These are phyloP conservation scores for Xanthoconium stramineum DNA, from an alignment of 768 basidiomycete species.

Conservation along the genomic window DNA sequence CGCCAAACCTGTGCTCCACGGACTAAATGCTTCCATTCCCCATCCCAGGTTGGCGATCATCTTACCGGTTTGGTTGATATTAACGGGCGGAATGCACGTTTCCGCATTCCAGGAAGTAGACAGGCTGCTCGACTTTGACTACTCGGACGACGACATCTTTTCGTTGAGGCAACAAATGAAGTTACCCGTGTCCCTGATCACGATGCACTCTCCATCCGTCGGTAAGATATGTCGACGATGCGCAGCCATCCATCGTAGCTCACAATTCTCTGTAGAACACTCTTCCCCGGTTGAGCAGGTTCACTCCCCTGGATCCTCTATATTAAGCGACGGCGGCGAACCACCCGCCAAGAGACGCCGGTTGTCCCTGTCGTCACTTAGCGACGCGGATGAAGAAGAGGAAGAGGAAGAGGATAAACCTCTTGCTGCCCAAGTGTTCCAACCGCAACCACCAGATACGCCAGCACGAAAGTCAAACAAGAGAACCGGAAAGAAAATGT, in stretches of 20 bases:
- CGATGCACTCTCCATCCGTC: slow-evolving; percentile 50
- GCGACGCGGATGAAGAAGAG: slow-evolving; percentile 38
- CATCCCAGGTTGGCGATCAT: slow-evolving; percentile 22
- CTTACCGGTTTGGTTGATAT: slow-evolving; percentile 14
- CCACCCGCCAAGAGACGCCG: slow-evolving; percentile 53
- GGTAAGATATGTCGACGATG: slow-evolving; percentile 36
- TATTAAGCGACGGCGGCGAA: slow-evolving; percentile 42
- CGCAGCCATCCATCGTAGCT: background rate
- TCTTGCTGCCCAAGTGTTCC: slow-evolving; percentile 45
- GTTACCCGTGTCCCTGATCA: slow-evolving; percentile 47
- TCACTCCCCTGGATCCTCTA: slow-evolving; percentile 38
- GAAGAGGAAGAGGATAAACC: slow-evolving; percentile 62
- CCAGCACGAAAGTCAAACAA: slow-evolving; percentile 33
- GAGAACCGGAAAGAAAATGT: slow-evolving; percentile 52
- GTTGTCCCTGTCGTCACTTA: slow-evolving; percentile 54
- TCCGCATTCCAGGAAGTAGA: slow-evolving; percentile 58
- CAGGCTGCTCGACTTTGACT: slow-evolving; percentile 76
- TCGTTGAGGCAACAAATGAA: slow-evolving; percentile 72
- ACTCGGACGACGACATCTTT: slow-evolving; percentile 64
- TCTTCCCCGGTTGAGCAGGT: slow-evolving; percentile 20
- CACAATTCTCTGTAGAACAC: slow-evolving; percentile 20
- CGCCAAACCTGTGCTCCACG: background rate
- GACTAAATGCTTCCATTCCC: slow-evolving; percentile 13
- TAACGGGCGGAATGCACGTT: slow-evolving; percentile 12
- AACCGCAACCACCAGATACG: slow-evolving; percentile 29